These are phyloP conservation scores for Tuber melanosporum DNA, from an alignment of 495 filamentous ascomycete genomes.

Conservation along the genomic window DNA sequence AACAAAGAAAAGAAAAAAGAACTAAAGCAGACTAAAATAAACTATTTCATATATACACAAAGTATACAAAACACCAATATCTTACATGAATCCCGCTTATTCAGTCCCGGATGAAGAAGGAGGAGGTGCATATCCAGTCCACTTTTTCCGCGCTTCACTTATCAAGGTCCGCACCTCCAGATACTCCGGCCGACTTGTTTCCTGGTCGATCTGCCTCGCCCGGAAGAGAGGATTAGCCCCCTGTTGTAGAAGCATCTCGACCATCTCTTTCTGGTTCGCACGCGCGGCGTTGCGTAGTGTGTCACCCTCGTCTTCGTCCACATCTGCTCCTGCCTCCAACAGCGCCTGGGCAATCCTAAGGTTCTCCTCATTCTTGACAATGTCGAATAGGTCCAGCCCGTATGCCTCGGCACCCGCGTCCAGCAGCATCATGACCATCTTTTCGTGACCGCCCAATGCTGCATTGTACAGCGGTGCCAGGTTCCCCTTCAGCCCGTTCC, in stretches of 20 bases:
- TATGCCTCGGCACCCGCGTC: constrained; percentile 1
- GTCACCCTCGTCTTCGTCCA: neutral
- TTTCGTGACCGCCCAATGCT: neutral
- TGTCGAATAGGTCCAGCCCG: neutral
- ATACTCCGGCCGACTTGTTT: neutral
- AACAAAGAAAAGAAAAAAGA: neutral
- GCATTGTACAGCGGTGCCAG: constrained; percentile 1
- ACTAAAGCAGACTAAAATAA: neutral
- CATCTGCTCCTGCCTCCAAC: constrained; percentile 6
- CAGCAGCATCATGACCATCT: constrained; percentile 7
- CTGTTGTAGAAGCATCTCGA: neutral
- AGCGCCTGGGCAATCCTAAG: constrained; percentile 1
- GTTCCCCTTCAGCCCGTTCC: neutral
- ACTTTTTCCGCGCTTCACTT: neutral
- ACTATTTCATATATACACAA: neutral
- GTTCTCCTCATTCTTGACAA: neutral
- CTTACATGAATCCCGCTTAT: neutral
- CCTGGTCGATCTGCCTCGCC: neutral
- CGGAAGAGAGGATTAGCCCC: neutral
- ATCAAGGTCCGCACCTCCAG: neutral
- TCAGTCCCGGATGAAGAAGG: neutral
- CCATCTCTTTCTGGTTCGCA: neutral
- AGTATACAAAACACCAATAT: neutral
- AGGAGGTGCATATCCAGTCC: neutral
- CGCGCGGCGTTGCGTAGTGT: neutral